Conservation (phyloP, 768 basidiomycete species). For the Pseudohyphozyma bogoriensis region DNA sequence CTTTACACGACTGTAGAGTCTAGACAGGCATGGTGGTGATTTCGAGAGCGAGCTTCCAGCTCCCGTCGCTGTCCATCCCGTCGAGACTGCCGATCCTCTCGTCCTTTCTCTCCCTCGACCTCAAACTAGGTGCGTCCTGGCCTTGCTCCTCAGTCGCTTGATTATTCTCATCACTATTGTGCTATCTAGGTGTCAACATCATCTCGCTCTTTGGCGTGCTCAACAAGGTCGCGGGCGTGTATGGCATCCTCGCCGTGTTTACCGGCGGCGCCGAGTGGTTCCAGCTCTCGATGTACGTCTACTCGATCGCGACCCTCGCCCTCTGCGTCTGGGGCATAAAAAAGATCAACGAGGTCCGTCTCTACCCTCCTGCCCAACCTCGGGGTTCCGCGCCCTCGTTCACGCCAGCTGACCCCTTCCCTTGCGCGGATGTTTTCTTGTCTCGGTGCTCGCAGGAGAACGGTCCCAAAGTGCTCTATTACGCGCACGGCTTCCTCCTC, state of each 20-base stretch:
- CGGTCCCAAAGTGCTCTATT: slow-evolving; percentile 67
- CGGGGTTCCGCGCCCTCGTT: slow-evolving; percentile 1
- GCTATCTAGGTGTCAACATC: slow-evolving; percentile 70
- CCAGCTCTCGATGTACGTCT: slow-evolving; percentile 85
- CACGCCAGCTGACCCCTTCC: not conserved
- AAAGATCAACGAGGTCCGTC: slow-evolving; percentile 69
- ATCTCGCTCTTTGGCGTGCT: slow-evolving; percentile 82
- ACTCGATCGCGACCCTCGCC: slow-evolving; percentile 72
- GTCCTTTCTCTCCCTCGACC: too few relatives aligned
- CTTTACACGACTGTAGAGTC: too few relatives aligned
- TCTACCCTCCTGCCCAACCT: slow-evolving; percentile 20
- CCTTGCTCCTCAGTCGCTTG: too few relatives aligned
- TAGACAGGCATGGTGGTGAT: too few relatives aligned
- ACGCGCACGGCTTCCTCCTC: slow-evolving; percentile 81
- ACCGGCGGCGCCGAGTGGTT: slow-evolving; percentile 61
- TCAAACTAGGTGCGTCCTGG: too few relatives aligned
- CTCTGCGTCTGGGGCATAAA: slow-evolving; percentile 78
- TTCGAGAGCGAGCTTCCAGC: too few relatives aligned
- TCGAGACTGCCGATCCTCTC: too few relatives aligned
- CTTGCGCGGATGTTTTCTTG: not conserved
- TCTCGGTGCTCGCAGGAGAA: slow-evolving; percentile 59
- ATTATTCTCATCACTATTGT: too few relatives aligned
- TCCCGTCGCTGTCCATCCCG: too few relatives aligned
- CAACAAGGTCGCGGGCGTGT: slow-evolving; percentile 96
- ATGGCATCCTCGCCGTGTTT: slow-evolving; percentile 83